phyloP scores from a whole-genome alignment of 495 filamentous ascomycete species.

The Saxispiralis lemnorum region DNA sequence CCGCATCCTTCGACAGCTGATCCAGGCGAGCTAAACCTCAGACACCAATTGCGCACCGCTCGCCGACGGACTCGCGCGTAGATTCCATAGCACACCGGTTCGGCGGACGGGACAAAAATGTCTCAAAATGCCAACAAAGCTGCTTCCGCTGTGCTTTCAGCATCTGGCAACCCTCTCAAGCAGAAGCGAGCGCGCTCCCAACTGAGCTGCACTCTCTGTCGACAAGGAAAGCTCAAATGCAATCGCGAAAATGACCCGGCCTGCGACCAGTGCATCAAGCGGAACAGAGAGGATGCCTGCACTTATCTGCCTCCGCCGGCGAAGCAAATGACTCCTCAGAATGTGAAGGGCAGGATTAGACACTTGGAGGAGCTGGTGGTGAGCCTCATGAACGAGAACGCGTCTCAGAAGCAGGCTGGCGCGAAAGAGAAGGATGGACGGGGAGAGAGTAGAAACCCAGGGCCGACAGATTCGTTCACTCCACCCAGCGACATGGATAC shows the following conservation, averaged over 20 bases:
- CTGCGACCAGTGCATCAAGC: conserved; percentile 26
- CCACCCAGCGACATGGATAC: conserved; percentile 13
- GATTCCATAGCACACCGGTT: too few relatives aligned
- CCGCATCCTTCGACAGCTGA: too few relatives aligned
- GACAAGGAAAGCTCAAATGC: conserved; percentile 25
- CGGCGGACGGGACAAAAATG: too few relatives aligned
- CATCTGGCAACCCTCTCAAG: conserved; percentile 7
- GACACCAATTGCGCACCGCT: too few relatives aligned
- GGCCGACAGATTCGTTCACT: not conserved
- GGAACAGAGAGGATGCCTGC: conserved; percentile 18
- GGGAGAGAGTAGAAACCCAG: not conserved
- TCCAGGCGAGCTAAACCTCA: too few relatives aligned
- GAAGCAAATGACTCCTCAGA: conserved; percentile 21
- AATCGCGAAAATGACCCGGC: conserved; percentile 20
- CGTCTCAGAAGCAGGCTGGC: not conserved
- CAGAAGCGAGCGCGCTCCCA: conserved; percentile 22
- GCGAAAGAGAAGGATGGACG: not conserved
- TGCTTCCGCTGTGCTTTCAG: not conserved
- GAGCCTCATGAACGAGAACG: conserved; percentile 15
- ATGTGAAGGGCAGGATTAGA: conserved; percentile 24
- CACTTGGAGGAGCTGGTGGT: conserved; percentile 22
- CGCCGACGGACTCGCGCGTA: too few relatives aligned
- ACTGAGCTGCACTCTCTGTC: conserved; percentile 21
- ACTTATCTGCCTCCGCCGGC: conserved; percentile 20
- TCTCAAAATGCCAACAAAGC: too few relatives aligned